These are phyloP conservation scores for Dryas octopetala DNA, from an alignment of 306 rosid species.

Conservation along the genomic window DNA sequence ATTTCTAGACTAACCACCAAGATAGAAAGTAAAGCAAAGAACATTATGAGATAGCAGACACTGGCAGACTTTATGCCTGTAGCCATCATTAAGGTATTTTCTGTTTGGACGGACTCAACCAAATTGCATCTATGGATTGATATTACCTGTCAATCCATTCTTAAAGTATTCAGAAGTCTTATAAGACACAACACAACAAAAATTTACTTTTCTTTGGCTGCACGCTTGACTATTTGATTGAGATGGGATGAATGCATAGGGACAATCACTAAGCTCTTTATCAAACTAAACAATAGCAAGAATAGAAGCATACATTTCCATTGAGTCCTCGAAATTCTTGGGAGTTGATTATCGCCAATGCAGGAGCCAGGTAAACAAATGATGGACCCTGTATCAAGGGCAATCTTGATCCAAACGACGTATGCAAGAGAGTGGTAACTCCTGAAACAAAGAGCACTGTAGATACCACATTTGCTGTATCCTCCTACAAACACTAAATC, in stretches of 20 bases:
- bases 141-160: too few relatives aligned
- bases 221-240: not conserved
- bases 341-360: slow-evolving; percentile 81
- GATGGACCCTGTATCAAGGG: slow-evolving; percentile 98
- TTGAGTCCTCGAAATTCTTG: slow-evolving; percentile 79
- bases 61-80: not conserved
- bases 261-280: not conserved
- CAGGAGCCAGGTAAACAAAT: slow-evolving; percentile 86
- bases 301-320: slow-evolving; percentile 63
- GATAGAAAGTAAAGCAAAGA: not conserved
- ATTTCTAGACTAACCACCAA: not conserved
- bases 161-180: not conserved
- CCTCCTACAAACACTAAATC: slow-evolving; percentile 76
- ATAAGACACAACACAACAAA: not conserved
- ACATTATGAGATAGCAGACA: slow-evolving; percentile 3
- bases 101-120: not conserved
- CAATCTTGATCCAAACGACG: slow-evolving; percentile 82
- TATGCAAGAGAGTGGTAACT: slow-evolving; percentile 84
- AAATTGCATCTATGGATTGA: too few relatives aligned
- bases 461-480: slow-evolving; percentile 81
- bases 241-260: slow-evolving; percentile 10
- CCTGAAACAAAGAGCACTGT: slow-evolving; percentile 90
- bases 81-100: not conserved
- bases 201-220: not conserved
- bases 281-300: slow-evolving; percentile 18